Conservation (phyloP, 441 rosid genomes). For the Daphne laureola region DNA sequence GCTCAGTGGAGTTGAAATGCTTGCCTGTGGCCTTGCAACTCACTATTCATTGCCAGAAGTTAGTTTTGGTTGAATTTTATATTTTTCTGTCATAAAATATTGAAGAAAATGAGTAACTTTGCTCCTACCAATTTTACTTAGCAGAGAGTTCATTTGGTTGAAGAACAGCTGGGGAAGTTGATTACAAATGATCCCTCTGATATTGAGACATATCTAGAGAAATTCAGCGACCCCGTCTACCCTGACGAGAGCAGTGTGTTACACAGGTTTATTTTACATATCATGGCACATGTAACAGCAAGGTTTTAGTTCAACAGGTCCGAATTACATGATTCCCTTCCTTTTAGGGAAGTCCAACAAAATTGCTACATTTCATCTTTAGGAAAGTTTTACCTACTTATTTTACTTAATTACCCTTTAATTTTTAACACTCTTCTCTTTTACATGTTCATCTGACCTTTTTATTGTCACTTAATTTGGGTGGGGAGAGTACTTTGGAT, state of each 20-base stretch:
- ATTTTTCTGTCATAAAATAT: slow-evolving; percentile 8
- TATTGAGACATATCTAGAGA: slow-evolving; percentile 56
- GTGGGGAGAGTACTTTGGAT: no score
- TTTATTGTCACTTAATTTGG: slow-evolving; percentile 6
- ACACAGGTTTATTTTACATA: slow-evolving; percentile 41
- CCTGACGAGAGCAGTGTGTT: slow-evolving; percentile 65
- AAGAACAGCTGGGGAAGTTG: slow-evolving; percentile 57
- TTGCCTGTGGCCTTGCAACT: slow-evolving; percentile 83
- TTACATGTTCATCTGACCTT: not conserved
- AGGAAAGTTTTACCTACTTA: no score
- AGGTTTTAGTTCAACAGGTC: no score
- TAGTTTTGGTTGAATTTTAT: slow-evolving; percentile 13
- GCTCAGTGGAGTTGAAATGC: slow-evolving; percentile 75
- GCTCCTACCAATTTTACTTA: slow-evolving; percentile 9
- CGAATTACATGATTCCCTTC: no score
- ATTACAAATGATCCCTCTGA: slow-evolving; percentile 85
- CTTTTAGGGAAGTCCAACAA: no score
- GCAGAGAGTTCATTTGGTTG: slow-evolving; percentile 58
- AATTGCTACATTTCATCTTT: no score
- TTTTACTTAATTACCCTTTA: no score
- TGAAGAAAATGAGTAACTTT: not conserved
- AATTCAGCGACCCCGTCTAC: slow-evolving; percentile 45
- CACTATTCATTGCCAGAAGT: slow-evolving; percentile 63
- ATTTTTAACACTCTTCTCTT: not conserved
- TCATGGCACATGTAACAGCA: not conserved